phyloP scores from a whole-genome alignment of 208 protist genomes.

The Wallacemonas sp. region DNA sequence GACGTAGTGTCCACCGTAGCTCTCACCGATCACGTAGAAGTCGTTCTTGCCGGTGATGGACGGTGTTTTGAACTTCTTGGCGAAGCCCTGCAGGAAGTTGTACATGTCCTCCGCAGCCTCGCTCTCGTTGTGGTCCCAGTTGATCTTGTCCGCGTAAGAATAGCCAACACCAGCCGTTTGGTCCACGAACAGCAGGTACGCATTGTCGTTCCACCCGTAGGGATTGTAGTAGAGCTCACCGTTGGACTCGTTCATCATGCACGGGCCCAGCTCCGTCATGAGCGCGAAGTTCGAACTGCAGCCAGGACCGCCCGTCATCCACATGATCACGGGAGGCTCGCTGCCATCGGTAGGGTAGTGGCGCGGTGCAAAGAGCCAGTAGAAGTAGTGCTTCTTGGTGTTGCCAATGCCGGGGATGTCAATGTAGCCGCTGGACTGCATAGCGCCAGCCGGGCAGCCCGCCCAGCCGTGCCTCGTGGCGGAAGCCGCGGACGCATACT shows the following conservation, averaged over 20 bases:
- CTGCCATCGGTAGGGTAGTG: slow-evolving; percentile 38
- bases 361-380: slow-evolving; percentile 87
- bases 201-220: slow-evolving; percentile 83
- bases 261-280: slow-evolving; percentile 83
- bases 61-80: slow-evolving; percentile 35
- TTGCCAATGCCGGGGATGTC: slow-evolving; percentile 50
- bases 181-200: slow-evolving; percentile 91
- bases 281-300: slow-evolving; percentile 75
- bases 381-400: slow-evolving; percentile 82
- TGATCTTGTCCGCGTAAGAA: slow-evolving; percentile 55
- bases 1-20: slow-evolving; percentile 85
- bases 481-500: background rate
- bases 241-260: slow-evolving; percentile 57
- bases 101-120: slow-evolving; percentile 90
- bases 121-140: slow-evolving; percentile 69
- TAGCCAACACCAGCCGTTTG: slow-evolving; percentile 91
- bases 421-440: slow-evolving; percentile 81
- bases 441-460: slow-evolving; percentile 41
- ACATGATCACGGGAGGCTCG: slow-evolving; percentile 73
- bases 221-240: slow-evolving; percentile 55
- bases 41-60: slow-evolving; percentile 41
- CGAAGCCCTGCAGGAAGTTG: slow-evolving; percentile 79
- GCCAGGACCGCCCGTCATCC: slow-evolving; percentile 92
- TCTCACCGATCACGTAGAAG: slow-evolving; percentile 87
- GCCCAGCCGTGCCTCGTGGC: slow-evolving; percentile 29